Percentiles rank a stretch among this genome's conserved stretches.
Evolutionary conservation across 179 eudicot species (phyloP).

Genomic region (Heliamphora pulchella): DNA sequence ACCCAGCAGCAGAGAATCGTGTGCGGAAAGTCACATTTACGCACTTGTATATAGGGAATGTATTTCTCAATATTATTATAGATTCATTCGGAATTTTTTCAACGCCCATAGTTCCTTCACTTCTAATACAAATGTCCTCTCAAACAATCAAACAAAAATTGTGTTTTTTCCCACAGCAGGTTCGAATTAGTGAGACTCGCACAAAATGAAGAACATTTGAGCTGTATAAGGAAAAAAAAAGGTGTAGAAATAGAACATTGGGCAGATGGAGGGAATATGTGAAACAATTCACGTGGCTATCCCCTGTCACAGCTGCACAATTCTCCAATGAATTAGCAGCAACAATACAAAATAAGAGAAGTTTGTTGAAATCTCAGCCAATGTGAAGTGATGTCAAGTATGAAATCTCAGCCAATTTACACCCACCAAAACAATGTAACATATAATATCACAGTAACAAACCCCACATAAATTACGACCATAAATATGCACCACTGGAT

Average conservation of each 20-base stretch:
- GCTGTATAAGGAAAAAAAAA: neutral
- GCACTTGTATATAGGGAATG: neutral
- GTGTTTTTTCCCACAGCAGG: neutral
- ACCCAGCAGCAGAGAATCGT: too few species aligned
- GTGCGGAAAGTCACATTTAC: neutral
- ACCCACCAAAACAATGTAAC: slow-evolving; percentile 11
- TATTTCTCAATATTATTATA: neutral
- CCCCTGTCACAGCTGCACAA: slow-evolving; percentile 5
- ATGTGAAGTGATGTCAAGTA: neutral
- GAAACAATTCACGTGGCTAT: neutral
- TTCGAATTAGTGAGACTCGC: neutral
- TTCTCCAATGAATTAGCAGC: neutral
- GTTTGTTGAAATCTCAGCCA: neutral
- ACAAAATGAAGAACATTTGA: neutral
- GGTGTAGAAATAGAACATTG: neutral
- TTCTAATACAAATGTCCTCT: neutral
- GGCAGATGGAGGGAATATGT: neutral
- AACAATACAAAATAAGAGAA: neutral
- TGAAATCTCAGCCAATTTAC: neutral
- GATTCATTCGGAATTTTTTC: neutral
- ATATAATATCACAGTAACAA: neutral
- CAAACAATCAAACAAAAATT: neutral
- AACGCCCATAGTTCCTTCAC: neutral
- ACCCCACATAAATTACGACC: neutral
- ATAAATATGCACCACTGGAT: slow-evolving; percentile 18